Base-by-base conservation (phyloP, 805 yeast species). In the Soucietia sequanensis region DNA sequence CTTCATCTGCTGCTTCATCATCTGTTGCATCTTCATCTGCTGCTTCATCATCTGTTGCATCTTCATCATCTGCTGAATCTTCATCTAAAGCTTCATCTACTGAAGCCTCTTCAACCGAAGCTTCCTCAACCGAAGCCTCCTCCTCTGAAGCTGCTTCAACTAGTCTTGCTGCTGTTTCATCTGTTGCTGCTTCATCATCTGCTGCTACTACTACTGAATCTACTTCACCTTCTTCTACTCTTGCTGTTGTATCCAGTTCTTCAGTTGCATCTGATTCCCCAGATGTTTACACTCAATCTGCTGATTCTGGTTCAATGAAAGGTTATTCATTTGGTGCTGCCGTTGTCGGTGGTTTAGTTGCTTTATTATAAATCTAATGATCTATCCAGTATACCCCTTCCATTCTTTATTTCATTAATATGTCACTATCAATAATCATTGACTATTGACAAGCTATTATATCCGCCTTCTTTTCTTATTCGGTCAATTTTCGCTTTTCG, bases 311-410 rank as follows among this genome's bases (percentile, higher is more conserved):
- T 33, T 54, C 42, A 25, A 46, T 41, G 41, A 59, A 50, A 18
- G 65, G 59, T 36, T 43, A 49, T 27, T 49, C 57, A 18, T 37
- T 65, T 35, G 65, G 63, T 30, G 70, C 69, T 22, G 62, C 65
- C 41, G 42, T 64, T 11, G 60, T 60, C 38, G 73, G 71, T 33
- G 48, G 68, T 16, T 54, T 61, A 23, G 75, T 66, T 49, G 68
- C 56, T 42, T 56, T 58, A 29, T 48, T 58, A 34, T 58, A 54
- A n/a, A n/a, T n/a, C n/a, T n/a, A n/a, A n/a, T n/a, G n/a, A n/a
- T n/a, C n/a, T n/a, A n/a, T n/a, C n/a, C n/a, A n/a, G n/a, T n/a
- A n/a, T n/a, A n/a, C n/a, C n/a, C n/a, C n/a, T n/a, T n/a, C n/a
- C n/a, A n/a, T n/a, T n/a, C n/a, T n/a, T n/a, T n/a, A n/a, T n/a